Percentiles rank a stretch among this genome's conserved stretches.
phyloP scores from a whole-genome alignment of 441 rosid genomes.

The California macrophylla region DNA sequence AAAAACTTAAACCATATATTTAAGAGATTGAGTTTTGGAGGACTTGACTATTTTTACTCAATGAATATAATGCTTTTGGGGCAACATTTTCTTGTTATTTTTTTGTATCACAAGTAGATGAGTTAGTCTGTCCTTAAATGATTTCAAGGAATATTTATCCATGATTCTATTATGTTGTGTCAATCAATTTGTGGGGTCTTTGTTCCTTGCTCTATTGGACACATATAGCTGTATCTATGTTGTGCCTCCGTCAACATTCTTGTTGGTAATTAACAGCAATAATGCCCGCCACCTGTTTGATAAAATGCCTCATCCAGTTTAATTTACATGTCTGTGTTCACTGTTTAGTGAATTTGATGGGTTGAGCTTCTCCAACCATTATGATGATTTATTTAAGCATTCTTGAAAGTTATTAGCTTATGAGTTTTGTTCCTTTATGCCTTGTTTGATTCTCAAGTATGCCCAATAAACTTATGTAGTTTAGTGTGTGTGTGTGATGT shows the following conservation, averaged over 20 bases:
- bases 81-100: no score
- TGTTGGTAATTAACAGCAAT: not conserved
- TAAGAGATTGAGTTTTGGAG: no score
- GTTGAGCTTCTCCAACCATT: not conserved
- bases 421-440: not conserved
- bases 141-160: conserved; percentile 35
- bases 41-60: no score
- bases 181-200: conserved; percentile 19
- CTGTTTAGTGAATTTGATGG: not conserved
- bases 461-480: not conserved
- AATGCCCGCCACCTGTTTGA: conserved; percentile 7
- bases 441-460: not conserved
- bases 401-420: not conserved
- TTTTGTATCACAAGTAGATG: conserved; percentile 15
- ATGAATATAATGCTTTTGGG: no score
- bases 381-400: no score
- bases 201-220: not conserved
- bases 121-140: conserved; percentile 23
- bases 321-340: not conserved
- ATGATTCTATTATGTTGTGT: conserved; percentile 34
- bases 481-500: not conserved
- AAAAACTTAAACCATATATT: no score
- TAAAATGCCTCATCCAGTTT: not conserved
- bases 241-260: not conserved
- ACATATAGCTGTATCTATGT: not conserved